Percentiles rank a stretch among this genome's conserved stretches.
Evolutionary conservation across 140 eudicot genomes (phyloP).

Genomic region (Cichorium intybus): DNA sequence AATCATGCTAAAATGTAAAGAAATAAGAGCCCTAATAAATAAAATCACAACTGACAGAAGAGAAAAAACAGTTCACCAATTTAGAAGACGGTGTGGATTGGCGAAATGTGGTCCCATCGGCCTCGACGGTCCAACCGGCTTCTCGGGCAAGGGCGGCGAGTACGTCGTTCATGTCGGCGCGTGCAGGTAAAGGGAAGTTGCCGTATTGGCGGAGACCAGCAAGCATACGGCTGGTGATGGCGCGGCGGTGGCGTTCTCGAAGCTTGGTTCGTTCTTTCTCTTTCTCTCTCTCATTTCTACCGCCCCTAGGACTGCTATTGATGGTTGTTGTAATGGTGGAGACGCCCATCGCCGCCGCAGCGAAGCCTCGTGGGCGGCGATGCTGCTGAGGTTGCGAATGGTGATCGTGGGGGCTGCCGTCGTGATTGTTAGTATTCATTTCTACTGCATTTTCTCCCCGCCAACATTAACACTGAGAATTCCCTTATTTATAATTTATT

Average conservation of each 20-base stretch:
- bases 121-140: conserved; percentile 61
- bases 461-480: conserved; percentile 1
- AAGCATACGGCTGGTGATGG: conserved; percentile 70
- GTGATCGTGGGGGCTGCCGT: conserved; percentile 14
- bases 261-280: conserved; percentile 74
- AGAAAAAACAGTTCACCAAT: conserved; percentile 3
- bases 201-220: conserved; percentile 78
- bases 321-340: conserved; percentile 25
- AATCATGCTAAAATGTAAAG: neutral
- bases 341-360: conserved; percentile 40
- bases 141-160: conserved; percentile 69
- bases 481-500: neutral
- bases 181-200: conserved; percentile 58
- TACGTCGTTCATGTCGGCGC: conserved; percentile 78
- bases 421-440: conserved; percentile 27
- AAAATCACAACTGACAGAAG: neutral
- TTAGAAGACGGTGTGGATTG: conserved; percentile 26
- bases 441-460: conserved; percentile 27
- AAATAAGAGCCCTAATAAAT: conserved; percentile 1
- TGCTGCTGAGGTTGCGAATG: conserved; percentile 35
- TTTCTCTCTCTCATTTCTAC: conserved; percentile 57
- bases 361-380: conserved; percentile 68
- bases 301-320: conserved; percentile 16
- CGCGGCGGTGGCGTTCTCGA: conserved; percentile 74
- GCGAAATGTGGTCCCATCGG: conserved; percentile 64